Conservation (phyloP, 2,329 filamentous ascomycete genomes). For the Didymosphaeria variabile region DNA sequence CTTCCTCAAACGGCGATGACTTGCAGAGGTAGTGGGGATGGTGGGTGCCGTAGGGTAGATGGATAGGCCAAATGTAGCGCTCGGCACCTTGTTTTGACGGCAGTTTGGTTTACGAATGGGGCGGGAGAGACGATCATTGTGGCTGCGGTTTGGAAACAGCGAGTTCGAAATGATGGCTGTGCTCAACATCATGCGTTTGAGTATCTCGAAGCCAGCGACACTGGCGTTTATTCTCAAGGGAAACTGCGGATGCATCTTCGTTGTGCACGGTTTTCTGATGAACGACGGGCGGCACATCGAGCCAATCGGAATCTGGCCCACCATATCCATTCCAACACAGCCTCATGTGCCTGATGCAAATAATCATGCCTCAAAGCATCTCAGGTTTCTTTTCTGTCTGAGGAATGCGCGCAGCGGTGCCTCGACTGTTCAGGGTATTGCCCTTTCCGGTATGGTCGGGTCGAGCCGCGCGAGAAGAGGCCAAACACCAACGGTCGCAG, state of each 20-base stretch:
- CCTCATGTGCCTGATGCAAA: constrained; percentile 20
- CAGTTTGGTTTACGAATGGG: constrained; percentile 32
- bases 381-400: constrained; percentile 35
- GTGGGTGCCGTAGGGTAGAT: constrained; percentile 21
- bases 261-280: constrained; percentile 10
- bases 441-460: constrained; percentile 15
- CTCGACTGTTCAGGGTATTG: constrained; percentile 4
- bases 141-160: constrained; percentile 31
- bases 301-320: constrained; percentile 20
- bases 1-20: constrained; percentile 23
- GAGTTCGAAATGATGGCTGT: constrained; percentile 5
- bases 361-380: constrained; percentile 24
- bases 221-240: constrained; percentile 2
- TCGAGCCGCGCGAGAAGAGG: constrained; percentile 19
- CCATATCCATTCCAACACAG: constrained; percentile 17
- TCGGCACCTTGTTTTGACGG: constrained; percentile 28
- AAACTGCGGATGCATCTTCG: not conserved
- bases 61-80: constrained; percentile 20
- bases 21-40: constrained; percentile 24
- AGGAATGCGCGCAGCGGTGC: constrained; percentile 15
- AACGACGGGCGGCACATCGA: constrained; percentile 11
- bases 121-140: constrained; percentile 21
- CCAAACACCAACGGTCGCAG: constrained; percentile 35
- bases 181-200: constrained; percentile 39
- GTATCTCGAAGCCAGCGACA: not conserved